phyloP scores from a whole-genome alignment of 345 rosid genomes.

The Murraya paniculata region DNA sequence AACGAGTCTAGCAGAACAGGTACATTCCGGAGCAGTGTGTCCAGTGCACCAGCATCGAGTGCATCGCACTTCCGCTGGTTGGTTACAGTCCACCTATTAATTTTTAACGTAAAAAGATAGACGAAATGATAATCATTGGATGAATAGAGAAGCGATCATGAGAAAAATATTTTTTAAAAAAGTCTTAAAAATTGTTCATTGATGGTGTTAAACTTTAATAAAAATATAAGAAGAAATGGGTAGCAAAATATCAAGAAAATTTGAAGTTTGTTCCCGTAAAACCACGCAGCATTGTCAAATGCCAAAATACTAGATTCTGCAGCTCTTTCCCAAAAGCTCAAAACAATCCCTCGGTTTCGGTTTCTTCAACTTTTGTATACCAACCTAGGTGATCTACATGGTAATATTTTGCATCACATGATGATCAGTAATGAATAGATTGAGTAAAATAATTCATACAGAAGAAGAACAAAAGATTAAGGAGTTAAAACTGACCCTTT shows the following conservation, averaged over 20 bases:
- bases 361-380: not conserved
- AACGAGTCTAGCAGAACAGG: not conserved
- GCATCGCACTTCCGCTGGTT: not conserved
- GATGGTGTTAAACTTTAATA: not conserved
- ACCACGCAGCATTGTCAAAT: not conserved
- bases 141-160: not conserved
- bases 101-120: not conserved
- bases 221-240: not conserved
- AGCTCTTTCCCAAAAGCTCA: not conserved
- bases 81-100: not conserved
- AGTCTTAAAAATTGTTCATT: not conserved
- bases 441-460: not conserved
- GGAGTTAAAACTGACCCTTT: not conserved
- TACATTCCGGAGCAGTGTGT: not conserved
- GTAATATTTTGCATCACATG: not conserved
- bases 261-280: not conserved
- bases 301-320: not conserved
- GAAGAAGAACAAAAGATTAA: not conserved
- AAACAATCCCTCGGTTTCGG: not conserved
- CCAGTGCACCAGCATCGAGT: not conserved
- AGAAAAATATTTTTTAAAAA: not conserved
- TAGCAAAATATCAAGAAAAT: not conserved
- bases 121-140: not conserved
- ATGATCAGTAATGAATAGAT: not conserved
- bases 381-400: not conserved